Base-by-base conservation (phyloP, 768 basidiomycete species). In the Pholiota conissans region DNA sequence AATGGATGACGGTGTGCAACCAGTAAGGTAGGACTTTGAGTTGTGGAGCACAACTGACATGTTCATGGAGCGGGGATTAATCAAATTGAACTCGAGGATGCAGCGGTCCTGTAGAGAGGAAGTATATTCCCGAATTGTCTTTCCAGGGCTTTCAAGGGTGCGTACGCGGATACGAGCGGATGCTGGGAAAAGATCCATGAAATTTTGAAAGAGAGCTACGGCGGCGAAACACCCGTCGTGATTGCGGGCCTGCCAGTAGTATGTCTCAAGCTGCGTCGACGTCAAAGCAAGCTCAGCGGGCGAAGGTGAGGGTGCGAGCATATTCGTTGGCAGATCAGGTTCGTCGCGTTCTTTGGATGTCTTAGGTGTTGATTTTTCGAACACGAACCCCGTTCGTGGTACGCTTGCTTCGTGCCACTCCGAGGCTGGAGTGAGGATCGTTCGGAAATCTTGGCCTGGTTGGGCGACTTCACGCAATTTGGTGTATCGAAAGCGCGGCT, bases 161-260 rank as follows among this genome's bases (percentile, higher is more conserved):
- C 65, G 65, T 7, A 68, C 60, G 28, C 65, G 63, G 20, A 68
- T 22, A 3, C 52, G 59, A 5, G 56, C 59, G n/a, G 57, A 40
- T 5, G 26, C 24, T 1, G 62, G 67, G 34, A 66, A 61, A n/a
- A 68, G 65, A 35, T 66, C 62, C 34, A 68, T 55, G 46, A 68
- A 61, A 24, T 67, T 51, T 49, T 67, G 66, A 49, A 67, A 60
- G 2, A 65, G 55, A 1, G 61, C 47, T 20, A 65, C 57, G 1
- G 66, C 52, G 13, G 37, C 37, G 32, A 56, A 65, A 40, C 66
- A 67, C 1, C 64, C 66, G 35, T 67, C 66, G 22, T 67, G 66
- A 29, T 67, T 61, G 32, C 64, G 59, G 1, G 59, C 62, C 35
- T 65, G 64, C 66, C 66, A 65, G 29, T 65, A 65, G 29, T 61